Base-by-base conservation (phyloP, 306 rosid genomes). In the Acacia acuminata region DNA sequence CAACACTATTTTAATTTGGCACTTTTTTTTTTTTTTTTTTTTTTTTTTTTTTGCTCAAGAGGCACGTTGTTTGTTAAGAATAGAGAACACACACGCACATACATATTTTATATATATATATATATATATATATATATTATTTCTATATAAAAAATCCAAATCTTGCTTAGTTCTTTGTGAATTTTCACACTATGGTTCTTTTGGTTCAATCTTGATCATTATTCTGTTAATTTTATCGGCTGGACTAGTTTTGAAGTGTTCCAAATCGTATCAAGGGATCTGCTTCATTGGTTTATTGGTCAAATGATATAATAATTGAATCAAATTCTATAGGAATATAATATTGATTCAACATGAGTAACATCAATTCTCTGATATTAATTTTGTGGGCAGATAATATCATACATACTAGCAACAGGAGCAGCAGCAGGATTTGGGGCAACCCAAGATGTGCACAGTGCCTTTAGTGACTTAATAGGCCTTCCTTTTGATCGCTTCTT, bases 371-470 rank as follows among this genome's bases (percentile, higher is more conserved):
- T 56, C 13, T 56, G 4, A 20, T 55, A 22, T n/a, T 14, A 10
- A 5, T 25, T 63, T 63, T 2, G 2, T 6, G 70, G 10, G 36
- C 87, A 93, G 97, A 24, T 91, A 0, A 78, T 86, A 34, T 86
- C 94, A 63, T 93, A 88, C 47, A 4, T 90, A 55, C 42, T 93
- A 60, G 82, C 89, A 53, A 88, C 95, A 0, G 95, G 92, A 8
- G 83, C 91, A 8, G 92, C 90, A 1, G 92, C 94, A 22, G 97
- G 92, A 75, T 87, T 85, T 79, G 95, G 94, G 7, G 80, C 84
- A 17, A 77, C 90, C 1, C 27, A 55, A 12, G 97, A 91, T 63
- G 2, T 88, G 38, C 76, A 73, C 20, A 30, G 50, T 10, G 0
- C 11, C 3, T 12, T 74, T 66, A 71, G 63, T 12, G 20, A 4